phyloP scores from a whole-genome alignment of 164 flowering plant genomes.

The Houttuynia cordata region DNA sequence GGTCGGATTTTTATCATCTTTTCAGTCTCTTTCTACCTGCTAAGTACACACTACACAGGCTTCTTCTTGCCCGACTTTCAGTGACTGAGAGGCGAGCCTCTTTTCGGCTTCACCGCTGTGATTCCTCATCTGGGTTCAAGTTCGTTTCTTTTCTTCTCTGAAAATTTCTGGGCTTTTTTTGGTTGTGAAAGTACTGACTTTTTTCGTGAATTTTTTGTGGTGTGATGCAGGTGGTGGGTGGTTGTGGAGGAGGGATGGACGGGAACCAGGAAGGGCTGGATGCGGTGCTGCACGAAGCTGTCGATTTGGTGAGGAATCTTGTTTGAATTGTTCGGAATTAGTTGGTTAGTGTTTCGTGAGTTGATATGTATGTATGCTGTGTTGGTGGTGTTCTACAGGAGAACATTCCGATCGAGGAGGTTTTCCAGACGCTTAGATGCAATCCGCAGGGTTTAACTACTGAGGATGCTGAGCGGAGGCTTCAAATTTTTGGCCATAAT shows the following conservation, averaged over 20 bases:
- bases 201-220: neutral
- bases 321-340: slow-evolving; percentile 3
- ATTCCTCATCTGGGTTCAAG: neutral
- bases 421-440: slow-evolving; percentile 62
- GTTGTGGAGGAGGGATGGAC: slow-evolving; percentile 20
- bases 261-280: slow-evolving; percentile 34
- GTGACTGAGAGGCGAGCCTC: no score
- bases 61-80: no score
- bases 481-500: slow-evolving; percentile 52
- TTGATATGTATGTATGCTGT: neutral
- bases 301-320: slow-evolving; percentile 44
- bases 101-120: neutral
- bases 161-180: neutral
- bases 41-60: no score
- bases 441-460: slow-evolving; percentile 43
- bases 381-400: slow-evolving; percentile 32
- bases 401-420: slow-evolving; percentile 72
- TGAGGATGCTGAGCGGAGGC: slow-evolving; percentile 48
- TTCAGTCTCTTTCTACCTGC: no score
- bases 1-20: no score
- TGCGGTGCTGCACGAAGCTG: slow-evolving; percentile 61
- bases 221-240: neutral
- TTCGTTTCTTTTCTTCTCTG: neutral
- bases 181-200: neutral
- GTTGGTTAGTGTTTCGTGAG: neutral